phyloP scores from a whole-genome alignment of 805 yeast genomes.

The Pichia kluyveri region DNA sequence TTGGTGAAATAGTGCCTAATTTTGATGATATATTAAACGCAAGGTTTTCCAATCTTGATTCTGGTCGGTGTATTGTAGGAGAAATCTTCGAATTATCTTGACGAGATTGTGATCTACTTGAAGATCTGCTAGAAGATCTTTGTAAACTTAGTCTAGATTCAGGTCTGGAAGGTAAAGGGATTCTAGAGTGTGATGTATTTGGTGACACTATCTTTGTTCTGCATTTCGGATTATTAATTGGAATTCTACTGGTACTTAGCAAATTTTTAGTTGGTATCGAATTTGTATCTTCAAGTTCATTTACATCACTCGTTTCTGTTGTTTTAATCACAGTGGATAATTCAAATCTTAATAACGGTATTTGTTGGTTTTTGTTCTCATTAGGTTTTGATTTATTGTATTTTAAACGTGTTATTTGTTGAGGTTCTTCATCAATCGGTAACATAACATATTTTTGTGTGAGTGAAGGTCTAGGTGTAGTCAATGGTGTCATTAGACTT shows the following conservation, averaged over 20 bases:
- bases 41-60: slow-evolving; percentile 8
- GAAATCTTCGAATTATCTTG: background rate
- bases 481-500: slow-evolving; percentile 9
- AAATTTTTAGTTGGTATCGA: background rate
- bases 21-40: slow-evolving; percentile 7
- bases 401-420: background rate
- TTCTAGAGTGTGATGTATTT: slow-evolving; percentile 9
- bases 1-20: slow-evolving; percentile 10
- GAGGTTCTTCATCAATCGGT: slow-evolving; percentile 1
- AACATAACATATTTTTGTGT: slow-evolving; percentile 3
- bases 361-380: slow-evolving; percentile 2
- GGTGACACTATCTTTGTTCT: background rate
- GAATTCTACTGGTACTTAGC: background rate
- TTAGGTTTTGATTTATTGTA: background rate
- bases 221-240: background rate
- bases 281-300: background rate
- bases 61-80: background rate
- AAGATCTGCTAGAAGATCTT: slow-evolving; percentile 10
- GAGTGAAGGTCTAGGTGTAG: slow-evolving; percentile 10
- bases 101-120: slow-evolving; percentile 2
- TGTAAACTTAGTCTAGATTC: slow-evolving; percentile 17
- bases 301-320: background rate
- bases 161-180: slow-evolving; percentile 23
- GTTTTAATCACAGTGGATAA: slow-evolving; percentile 1
- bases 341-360: slow-evolving; percentile 3